A percentile compares a stretch with the other conserved stretches of the same genome.
Conservation (phyloP, 2,329 filamentous ascomycete genomes). For the Hirsutella thompsonii region DNA sequence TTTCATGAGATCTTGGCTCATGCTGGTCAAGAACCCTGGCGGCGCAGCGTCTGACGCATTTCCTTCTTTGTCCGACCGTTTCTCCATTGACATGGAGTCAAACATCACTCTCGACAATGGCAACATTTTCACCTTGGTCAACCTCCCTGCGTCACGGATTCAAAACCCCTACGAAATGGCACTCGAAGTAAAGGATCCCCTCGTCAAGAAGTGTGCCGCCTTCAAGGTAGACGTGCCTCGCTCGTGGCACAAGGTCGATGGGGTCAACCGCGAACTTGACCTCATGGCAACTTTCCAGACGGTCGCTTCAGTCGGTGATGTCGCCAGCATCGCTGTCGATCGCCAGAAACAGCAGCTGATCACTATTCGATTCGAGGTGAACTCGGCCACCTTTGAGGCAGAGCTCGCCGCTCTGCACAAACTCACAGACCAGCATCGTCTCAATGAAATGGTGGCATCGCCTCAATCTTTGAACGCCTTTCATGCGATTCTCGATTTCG, state of each 20-base stretch:
- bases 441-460: slow-evolving; percentile 7
- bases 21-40: slow-evolving; percentile 14
- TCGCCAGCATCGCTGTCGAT: slow-evolving; percentile 7
- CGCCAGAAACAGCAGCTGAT: slow-evolving; percentile 9
- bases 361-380: slow-evolving; percentile 14
- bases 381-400: slow-evolving; percentile 17
- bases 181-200: slow-evolving; percentile 1
- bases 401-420: slow-evolving; percentile 17
- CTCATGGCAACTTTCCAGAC: slow-evolving; percentile 53
- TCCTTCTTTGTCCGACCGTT: slow-evolving; percentile 14
- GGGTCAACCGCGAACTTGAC: slow-evolving; percentile 22
- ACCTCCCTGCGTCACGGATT: slow-evolving; percentile 13
- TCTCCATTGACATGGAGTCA: slow-evolving; percentile 14
- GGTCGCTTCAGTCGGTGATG: slow-evolving; percentile 25
- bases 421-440: slow-evolving; percentile 10
- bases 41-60: slow-evolving; percentile 10
- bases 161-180: slow-evolving; percentile 17
- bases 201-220: slow-evolving; percentile 13
- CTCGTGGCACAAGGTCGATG: slow-evolving; percentile 13
- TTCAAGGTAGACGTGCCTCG: slow-evolving; percentile 21
- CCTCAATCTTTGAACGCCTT: slow-evolving; percentile 15
- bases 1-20: slow-evolving; percentile 18
- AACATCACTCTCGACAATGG: slow-evolving; percentile 9
- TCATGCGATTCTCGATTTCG: slow-evolving; percentile 19
- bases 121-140: slow-evolving; percentile 10